Evolutionary conservation across 2,329 filamentous ascomycete genomes (phyloP), one percentile per base, ranked within the genome.

Genomic region (Aspergillus costaricaensis): DNA sequence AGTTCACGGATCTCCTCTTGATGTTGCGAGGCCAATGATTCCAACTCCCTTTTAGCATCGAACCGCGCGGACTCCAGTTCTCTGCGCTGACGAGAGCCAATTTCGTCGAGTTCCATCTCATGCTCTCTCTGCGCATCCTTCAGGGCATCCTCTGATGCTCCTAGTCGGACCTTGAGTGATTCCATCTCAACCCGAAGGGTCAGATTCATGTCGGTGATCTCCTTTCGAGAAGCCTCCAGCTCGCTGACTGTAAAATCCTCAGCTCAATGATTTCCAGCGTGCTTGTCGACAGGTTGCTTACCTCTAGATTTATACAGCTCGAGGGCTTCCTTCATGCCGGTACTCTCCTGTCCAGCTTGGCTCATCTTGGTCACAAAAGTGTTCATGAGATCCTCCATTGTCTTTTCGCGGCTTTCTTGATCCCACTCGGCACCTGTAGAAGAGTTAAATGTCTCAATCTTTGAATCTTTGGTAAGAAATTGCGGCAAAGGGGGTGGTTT

Each of bases 381-480:
- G 51, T 85, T 83, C 72, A 92, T 92, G 69, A 94, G 83, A 17
- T 82, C 81, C 69, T 96, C 91, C 78, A 97, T 88, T 61, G 87
- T 85, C 64, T 88, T 87, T 67, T 97, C 84, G 65, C 89, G 87
- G 62, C 86, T 86, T 68, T 92, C 88, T 66, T 92, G 87, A 74
- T 97, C 92, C 84, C 89, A 94, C 32, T 72, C 72, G 56, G 66
- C 62, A 58, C 70, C 73, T 75, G 68, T 56, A 67, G 51, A 60
- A 62, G 57, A 64, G 70, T 75, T 67, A 75, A 73, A 74, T 70
- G 85, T 90, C 91, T 84, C 80, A 77, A 77, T 79, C 83, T 91
- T 89, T 87, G 92, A 91, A 82, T 88, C 80, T 80, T 88, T 90
- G 66, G 84, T 88, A 70, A 94, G 81, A 80, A 84, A 93, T 1